Base-by-base conservation (phyloP, 495 filamentous ascomycete genomes). In the Daldinia caldariorum region DNA sequence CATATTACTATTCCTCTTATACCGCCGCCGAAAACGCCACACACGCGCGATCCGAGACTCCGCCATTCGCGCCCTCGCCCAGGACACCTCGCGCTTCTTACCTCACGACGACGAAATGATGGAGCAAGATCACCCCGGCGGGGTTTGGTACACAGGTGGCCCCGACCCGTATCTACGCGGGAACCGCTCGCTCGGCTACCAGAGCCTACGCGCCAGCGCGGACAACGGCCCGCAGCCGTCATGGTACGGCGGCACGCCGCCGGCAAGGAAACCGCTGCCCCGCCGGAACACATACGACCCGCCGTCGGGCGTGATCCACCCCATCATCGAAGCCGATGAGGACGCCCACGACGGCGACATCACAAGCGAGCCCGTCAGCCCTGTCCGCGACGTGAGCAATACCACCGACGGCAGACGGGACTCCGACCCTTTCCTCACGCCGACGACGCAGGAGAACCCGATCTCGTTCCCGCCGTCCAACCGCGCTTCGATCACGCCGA, bases 261-360 rank as follows among this genome's bases (percentile, higher is more conserved):
- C 69, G 9, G 50, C 62, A 18, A 62, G 74, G 7, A 79, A 78
- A 29, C 70, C 75, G 10, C 66, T 74, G 16, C 54, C 61, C 9
- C 75, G 61, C 26, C 72, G 69, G 1, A 54, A 74, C 69, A 67
- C 78, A 67, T 56, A 77, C 75, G 41, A 76, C 57, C 20, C 59
- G 54, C 58, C 59, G 13, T 62, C 12, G 41, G 10, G 79, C 8
- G 73, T 75, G 8, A 88, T 88, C 65, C 83, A 86, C 63, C 86
- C 86, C 0, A 88, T 88, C 54, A 83, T 85, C 59, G 86, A 88
- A 66, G 83, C 85, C 0, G 89, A 91, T 57, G 93, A 97, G 43
- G 92, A 94, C 56, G 88, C 87, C 34, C 83, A 83, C 71, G 77
- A 60, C 63, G 75, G 66, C 14, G 69, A 66, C 60, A 75, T 71